Evolutionary conservation across 345 rosid genomes (phyloP), one percentile per base, ranked within the genome.

Genomic region (Sisymbrium irio): DNA sequence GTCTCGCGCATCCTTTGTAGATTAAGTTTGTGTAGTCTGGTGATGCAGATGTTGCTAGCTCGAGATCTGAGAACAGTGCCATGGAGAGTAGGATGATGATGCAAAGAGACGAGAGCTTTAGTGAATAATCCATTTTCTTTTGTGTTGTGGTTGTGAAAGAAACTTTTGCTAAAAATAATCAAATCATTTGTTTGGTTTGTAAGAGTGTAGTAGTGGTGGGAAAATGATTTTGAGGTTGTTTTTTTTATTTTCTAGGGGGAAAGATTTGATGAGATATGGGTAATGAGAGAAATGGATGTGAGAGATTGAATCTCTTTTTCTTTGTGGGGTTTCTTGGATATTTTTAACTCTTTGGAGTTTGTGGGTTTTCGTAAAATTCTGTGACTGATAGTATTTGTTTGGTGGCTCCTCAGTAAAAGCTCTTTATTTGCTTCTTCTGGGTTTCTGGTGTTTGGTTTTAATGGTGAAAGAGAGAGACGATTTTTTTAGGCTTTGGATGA

Each of bases 1-100:
- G 86, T 77, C 82, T 90, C 6, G 98, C 84, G 46, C 99, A 95
- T 2, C 98, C 99, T 76, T 90, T 92, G 85, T 88, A 95, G 69
- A 95, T 96, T 73, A 95, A 69, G 65, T 86, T 64, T 33, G 77
- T 78, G 85, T 79, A 86, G 58, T 90, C 98, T 20, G 87, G 39
- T 51, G 85, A 90, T 32, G 82, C 86, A 20, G 97, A 83, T 56
- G 80, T 78, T 6, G 73, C 81, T 17, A 10, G 53, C 46, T 80
- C 40, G 57, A 81, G 86, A 82, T 70, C 76, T 71, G 79, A 44
- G n/a, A 73, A 65, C 41, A 80, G 75, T 33, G 81, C 39, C 25
- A 81, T 67, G 66, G 54, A 59, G 82, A 82, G 65, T 17, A 76
- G 37, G 83, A 80, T 76, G 59, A 77, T 76, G 67, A 69, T 37